Evolutionary conservation across 148 eudicot genomes (phyloP).

Genomic region (Chenopodium quinoa): DNA sequence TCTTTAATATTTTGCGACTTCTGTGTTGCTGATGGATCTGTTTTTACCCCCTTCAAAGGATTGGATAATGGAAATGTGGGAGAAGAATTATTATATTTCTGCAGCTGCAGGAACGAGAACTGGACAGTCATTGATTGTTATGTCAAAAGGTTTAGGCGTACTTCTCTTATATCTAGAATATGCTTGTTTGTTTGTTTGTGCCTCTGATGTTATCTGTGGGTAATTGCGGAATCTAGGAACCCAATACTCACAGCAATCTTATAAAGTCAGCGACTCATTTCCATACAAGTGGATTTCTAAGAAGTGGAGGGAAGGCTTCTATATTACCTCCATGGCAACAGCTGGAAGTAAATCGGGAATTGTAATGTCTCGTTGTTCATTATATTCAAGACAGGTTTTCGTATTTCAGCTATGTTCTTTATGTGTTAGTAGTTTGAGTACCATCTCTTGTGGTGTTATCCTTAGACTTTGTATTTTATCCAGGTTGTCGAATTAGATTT

Average conservation of each 20-base stretch:
- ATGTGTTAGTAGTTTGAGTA: neutral
- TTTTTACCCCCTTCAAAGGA: slow-evolving; percentile 40
- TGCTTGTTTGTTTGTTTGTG: neutral
- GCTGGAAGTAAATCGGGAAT: slow-evolving; percentile 86
- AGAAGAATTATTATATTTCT: slow-evolving; percentile 74
- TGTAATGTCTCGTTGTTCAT: slow-evolving; percentile 79
- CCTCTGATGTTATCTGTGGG: neutral
- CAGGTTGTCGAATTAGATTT: slow-evolving; percentile 95
- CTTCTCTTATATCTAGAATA: neutral
- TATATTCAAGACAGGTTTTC: slow-evolving; percentile 7
- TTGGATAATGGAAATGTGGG: slow-evolving; percentile 98
- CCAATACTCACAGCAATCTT: slow-evolving; percentile 76
- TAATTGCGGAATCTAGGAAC: slow-evolving; percentile 48
- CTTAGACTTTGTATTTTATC: neutral
- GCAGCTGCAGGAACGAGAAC: slow-evolving; percentile 74
- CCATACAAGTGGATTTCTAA: slow-evolving; percentile 92
- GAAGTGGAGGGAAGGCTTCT: slow-evolving; percentile 92
- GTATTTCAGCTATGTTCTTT: neutral
- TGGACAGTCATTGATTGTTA: slow-evolving; percentile 81
- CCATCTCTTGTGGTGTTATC: neutral
- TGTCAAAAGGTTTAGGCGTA: slow-evolving; percentile 68
- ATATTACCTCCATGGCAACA: slow-evolving; percentile 89
- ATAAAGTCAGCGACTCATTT: slow-evolving; percentile 90
- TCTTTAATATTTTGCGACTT: neutral
- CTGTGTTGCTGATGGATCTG: neutral